phyloP scores from a whole-genome alignment of 495 filamentous ascomycete genomes.

The Copromyces sp. region DNA sequence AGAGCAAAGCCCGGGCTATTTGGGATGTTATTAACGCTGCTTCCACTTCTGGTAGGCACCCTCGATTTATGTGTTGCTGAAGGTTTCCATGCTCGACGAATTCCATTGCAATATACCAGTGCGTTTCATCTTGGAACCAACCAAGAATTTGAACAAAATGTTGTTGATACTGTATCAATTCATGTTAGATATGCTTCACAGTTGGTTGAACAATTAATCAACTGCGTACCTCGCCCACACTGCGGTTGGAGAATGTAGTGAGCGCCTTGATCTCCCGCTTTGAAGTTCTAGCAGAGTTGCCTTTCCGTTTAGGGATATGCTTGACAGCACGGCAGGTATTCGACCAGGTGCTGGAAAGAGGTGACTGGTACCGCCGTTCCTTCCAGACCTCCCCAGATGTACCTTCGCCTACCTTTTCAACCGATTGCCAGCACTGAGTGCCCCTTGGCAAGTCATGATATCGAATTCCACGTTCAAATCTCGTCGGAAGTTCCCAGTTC shows the following conservation, averaged over 20 bases:
- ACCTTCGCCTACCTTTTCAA: background rate
- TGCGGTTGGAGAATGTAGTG: background rate
- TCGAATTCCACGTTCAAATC: background rate
- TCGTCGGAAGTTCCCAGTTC: too few relatives aligned
- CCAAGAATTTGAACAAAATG: slow-evolving; percentile 27
- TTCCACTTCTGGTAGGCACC: slow-evolving; percentile 21
- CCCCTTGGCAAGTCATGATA: background rate
- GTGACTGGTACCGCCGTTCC: background rate
- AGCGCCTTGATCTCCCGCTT: background rate
- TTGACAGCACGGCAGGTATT: background rate
- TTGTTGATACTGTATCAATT: slow-evolving; percentile 5
- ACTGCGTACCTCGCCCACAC: background rate
- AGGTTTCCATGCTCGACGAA: slow-evolving; percentile 27
- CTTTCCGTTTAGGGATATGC: background rate
- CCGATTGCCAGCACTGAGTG: background rate
- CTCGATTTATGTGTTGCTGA: slow-evolving; percentile 10
- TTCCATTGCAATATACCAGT: slow-evolving; percentile 35
- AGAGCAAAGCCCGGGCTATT: slow-evolving; percentile 33
- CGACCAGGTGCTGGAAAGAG: background rate
- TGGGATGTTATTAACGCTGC: slow-evolving; percentile 28
- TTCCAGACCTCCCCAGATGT: background rate
- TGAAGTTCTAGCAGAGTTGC: background rate
- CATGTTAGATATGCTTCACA: background rate
- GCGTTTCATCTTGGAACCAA: slow-evolving; percentile 26
- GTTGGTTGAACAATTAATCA: background rate